Evolutionary conservation across 2,329 filamentous ascomycete species (phyloP).

Genomic region (Fusarium sp.): DNA sequence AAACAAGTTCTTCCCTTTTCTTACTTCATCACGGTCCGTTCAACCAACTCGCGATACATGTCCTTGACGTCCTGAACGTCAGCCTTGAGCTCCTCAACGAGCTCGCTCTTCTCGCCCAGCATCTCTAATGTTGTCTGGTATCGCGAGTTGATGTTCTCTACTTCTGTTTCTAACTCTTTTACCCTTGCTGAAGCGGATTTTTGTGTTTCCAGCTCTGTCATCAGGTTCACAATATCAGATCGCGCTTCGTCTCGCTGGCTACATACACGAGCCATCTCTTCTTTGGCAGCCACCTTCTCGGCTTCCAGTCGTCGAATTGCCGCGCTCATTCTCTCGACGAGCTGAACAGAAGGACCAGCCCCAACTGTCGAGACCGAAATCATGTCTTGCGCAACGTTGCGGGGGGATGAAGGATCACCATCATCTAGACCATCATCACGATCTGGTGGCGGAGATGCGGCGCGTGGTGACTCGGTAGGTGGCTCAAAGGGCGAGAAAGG

Average conservation of each 20-base stretch:
- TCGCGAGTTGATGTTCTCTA: constrained; percentile 75
- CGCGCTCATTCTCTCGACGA: constrained; percentile 95
- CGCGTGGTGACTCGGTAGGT: constrained; percentile 46
- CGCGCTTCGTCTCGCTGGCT: constrained; percentile 91
- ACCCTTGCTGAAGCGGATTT: constrained; percentile 68
- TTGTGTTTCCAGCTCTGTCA: constrained; percentile 84
- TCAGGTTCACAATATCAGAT: constrained; percentile 88
- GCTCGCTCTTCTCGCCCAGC: constrained; percentile 95
- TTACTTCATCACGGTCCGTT: constrained; percentile 81
- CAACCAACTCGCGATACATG: constrained; percentile 93
- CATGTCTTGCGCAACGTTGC: constrained; percentile 81
- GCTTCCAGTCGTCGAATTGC: constrained; percentile 90
- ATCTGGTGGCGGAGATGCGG: constrained; percentile 54
- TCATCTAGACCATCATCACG: constrained; percentile 64
- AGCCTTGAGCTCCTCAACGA: constrained; percentile 87
- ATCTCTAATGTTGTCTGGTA: constrained; percentile 94
- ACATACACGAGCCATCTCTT: constrained; percentile 82
- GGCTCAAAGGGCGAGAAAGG: constrained; percentile 61
- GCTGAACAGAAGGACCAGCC: constrained; percentile 90
- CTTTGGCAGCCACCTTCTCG: constrained; percentile 87
- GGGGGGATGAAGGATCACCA: constrained; percentile 63
- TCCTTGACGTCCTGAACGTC: constrained; percentile 94
- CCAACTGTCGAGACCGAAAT: constrained; percentile 89
- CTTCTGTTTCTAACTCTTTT: constrained; percentile 71
- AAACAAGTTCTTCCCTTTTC: neutral